Evolutionary conservation across 768 basidiomycete genomes (phyloP), one percentile per base, ranked within the genome.

Genomic region (Floccularia luteovirens): DNA sequence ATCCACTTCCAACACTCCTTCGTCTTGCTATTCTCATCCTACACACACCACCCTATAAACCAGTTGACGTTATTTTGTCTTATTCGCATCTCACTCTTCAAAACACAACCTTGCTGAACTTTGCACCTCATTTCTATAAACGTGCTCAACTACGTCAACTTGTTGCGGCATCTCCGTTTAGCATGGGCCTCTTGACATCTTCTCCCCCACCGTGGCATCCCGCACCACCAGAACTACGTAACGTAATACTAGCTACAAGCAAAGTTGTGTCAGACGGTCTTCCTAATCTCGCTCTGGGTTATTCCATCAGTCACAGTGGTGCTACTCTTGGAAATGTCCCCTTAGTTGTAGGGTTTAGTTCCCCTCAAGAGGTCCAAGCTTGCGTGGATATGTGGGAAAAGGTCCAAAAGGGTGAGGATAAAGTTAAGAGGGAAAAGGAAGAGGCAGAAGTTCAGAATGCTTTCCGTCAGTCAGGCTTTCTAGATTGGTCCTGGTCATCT

Each of bases 51-150:
- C 81, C 82, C 8, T 80, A 71, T 59, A 67, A 70, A 39, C 85
- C 90, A 7, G 55, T 93, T 43, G 90, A 93, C 58, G 69, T 80
- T 33, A 57, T 93, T 21, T 72, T 91, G 32, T 82, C 85, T 12
- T 93, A 89, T 63, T 84, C 79, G 17, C 88, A 92, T 57, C 70
- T 88, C 39, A 79, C 74, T 17, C 65, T 91, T 23, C 86, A 90
- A 54, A 89, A 86, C 57, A 60, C 63, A 41, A 79, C 74, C 12
- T 69, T 81, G 54, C 55, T 59, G 28, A 58, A 66, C 7, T 90
- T 79, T 54, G 67, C 70, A 20, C 60, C 70, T 8, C 69, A 72
- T 28, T 71, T 91, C 40, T 64, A 66, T 46, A 54, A 61, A 14
- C 79, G 82, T 17, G 88, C 87, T 0, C 63, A 74, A 36, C 72